Conservation (phyloP, 768 basidiomycete genomes). For the Leucosporidium yakuticum region DNA sequence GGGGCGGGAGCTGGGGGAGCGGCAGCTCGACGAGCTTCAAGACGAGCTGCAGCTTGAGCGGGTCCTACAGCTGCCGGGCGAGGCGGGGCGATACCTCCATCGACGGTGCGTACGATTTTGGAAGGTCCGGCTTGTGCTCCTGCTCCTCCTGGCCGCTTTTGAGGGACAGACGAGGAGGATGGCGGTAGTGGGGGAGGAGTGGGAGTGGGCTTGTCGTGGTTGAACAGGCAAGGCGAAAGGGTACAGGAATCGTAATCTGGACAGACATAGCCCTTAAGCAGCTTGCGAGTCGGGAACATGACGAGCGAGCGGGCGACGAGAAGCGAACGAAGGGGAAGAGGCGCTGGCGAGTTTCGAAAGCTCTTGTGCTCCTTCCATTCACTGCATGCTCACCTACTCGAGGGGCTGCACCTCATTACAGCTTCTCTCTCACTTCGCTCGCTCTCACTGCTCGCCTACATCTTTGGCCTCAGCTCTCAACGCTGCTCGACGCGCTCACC, state of each 20-base stretch:
- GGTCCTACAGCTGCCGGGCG: neutral
- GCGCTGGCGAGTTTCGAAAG: neutral
- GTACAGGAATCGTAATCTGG: slow-evolving; percentile 10
- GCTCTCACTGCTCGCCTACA: too few relatives aligned
- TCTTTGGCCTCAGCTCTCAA: too few relatives aligned
- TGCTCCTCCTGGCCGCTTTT: neutral
- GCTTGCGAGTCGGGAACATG: slow-evolving; percentile 7
- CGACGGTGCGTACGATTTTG: neutral
- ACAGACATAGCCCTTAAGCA: slow-evolving; percentile 2
- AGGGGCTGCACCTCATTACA: too few relatives aligned
- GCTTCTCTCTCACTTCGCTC: too few relatives aligned
- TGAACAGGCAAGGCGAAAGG: slow-evolving; percentile 12
- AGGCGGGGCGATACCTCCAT: neutral
- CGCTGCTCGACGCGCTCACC: too few relatives aligned
- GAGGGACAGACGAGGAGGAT: neutral
- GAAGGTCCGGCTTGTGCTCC: neutral
- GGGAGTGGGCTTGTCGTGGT: neutral
- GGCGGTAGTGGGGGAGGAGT: neutral
- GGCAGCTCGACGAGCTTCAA: neutral
- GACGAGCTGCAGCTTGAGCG: neutral
- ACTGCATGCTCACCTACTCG: too few relatives aligned
- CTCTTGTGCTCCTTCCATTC: too few relatives aligned
- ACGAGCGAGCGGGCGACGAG: neutral
- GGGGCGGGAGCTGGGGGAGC: neutral
- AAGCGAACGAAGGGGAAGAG: neutral